phyloP scores from a whole-genome alignment of 2,329 filamentous ascomycete species.

The Ceratocystiopsis brevicomis region DNA sequence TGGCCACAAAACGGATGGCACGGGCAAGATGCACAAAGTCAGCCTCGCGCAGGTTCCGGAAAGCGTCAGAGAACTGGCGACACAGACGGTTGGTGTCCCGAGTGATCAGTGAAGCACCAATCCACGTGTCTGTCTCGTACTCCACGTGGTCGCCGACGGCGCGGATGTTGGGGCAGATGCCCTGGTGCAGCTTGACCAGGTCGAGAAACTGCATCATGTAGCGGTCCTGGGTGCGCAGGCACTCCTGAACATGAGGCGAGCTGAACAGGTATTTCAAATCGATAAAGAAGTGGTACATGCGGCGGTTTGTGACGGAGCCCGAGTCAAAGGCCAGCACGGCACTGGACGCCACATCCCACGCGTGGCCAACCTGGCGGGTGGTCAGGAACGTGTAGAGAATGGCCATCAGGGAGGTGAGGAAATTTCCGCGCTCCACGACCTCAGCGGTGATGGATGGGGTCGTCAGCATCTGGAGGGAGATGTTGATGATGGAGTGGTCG shows the following conservation, averaged over 20 bases:
- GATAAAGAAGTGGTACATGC: constrained; percentile 95
- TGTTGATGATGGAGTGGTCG: constrained; percentile 95
- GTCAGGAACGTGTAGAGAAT: constrained; percentile 96
- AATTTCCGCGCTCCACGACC: constrained; percentile 86
- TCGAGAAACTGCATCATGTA: constrained; percentile 93
- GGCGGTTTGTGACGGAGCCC: constrained; percentile 81
- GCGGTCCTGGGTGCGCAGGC: constrained; percentile 61
- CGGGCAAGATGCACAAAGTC: constrained; percentile 46
- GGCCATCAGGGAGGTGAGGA: constrained; percentile 83
- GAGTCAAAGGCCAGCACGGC: constrained; percentile 85
- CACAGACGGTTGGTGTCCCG: constrained; percentile 88
- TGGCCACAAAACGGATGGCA: constrained; percentile 57
- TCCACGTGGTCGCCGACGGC: constrained; percentile 92
- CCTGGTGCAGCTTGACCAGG: constrained; percentile 86
- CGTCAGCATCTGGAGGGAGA: constrained; percentile 90
- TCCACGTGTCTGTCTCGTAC: constrained; percentile 97
- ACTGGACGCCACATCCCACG: constrained; percentile 68
- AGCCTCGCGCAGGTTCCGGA: constrained; percentile 47
- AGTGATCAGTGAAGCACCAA: constrained; percentile 83
- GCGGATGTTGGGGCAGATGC: constrained; percentile 84
- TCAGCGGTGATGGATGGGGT: constrained; percentile 93
- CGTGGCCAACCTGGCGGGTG: constrained; percentile 85
- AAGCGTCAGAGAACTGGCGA: constrained; percentile 72
- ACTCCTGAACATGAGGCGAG: constrained; percentile 72
- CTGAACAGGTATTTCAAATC: constrained; percentile 83